Evolutionary conservation across 208 protist species (phyloP), one percentile per base, ranked within the genome.

Genomic region (Borovskyia barvae): DNA sequence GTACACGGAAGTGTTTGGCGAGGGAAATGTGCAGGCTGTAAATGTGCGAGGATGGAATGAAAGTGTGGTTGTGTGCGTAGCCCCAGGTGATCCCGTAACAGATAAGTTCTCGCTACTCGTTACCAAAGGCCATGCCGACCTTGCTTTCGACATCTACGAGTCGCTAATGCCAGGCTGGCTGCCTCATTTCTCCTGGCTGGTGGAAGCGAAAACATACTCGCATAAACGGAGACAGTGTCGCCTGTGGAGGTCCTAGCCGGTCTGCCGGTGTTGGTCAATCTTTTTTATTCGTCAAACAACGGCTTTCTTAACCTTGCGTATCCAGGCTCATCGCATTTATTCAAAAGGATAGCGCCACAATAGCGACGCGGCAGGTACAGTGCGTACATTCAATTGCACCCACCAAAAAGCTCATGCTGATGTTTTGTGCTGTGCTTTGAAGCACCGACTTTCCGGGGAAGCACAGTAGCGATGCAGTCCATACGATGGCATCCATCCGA

Each of bases 31-130:
- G 28, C 79, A 86, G 29, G 72, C 74, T 26, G 78, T 92, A 7
- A 92, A 92, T 39, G 35, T 92, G 55, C 77, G 68, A 41, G 85
- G 85, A 3, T 92, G 80, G 81, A 87, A 82, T 25, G 85, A 92
- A 50, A 85, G 81, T 43, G 72, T 92, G 9, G 69, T 88, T 5
- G 66, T 79, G 12, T 80, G 76, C 48, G 69, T 75, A n/a, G 70
- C 75, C 49, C 53, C 68, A 0, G 73, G 76, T 28, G 36, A 69
- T 28, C 22, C 56, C n/a, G 32, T 11, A 19, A 64, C 55, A 0
- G 72, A 80, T 36, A 40, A 33, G 2, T 19, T 47, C 46, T 47
- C 62, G 20, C 28, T 72, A 2, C 17, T 64, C 8, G 56, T 68
- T 39, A 48, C n/a, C 26, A 71, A 68, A 28, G 26, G n/a, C 1